A percentile compares a stretch with the other conserved stretches of the same genome.
These are phyloP conservation scores for rapeseed (Brassica napus) DNA, from an alignment of 345 rosid species.

Conservation along the genomic window DNA sequence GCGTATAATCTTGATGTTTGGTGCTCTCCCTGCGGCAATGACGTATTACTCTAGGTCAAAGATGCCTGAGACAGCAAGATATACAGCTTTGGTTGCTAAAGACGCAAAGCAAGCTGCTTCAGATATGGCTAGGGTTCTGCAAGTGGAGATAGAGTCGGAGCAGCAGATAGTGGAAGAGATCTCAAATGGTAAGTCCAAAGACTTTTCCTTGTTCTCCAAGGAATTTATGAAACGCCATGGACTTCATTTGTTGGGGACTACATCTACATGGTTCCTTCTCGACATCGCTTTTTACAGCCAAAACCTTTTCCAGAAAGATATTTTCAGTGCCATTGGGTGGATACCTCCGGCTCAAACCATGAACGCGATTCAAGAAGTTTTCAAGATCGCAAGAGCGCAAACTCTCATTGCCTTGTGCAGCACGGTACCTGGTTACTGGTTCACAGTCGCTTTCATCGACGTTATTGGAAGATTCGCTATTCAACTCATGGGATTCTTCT, in stretches of 20 bases:
- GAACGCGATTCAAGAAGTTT: background rate
- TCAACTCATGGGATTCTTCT: conserved; percentile 62
- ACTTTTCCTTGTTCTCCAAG: conserved; percentile 48
- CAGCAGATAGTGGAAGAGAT: conserved; percentile 9
- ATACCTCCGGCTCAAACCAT: background rate
- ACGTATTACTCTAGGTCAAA: conserved; percentile 43
- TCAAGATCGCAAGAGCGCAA: background rate
- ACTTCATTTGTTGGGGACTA: background rate
- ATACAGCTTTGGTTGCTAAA: conserved; percentile 16
- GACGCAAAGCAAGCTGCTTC: background rate
- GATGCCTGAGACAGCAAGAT: conserved; percentile 50
- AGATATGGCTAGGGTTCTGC: background rate
- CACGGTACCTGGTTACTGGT: conserved; percentile 73
- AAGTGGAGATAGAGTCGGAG: conserved; percentile 23
- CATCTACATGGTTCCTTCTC: background rate
- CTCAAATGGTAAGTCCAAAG: conserved; percentile 14
- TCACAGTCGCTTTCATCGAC: conserved; percentile 65
- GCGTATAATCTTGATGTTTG: conserved; percentile 46
- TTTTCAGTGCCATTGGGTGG: background rate
- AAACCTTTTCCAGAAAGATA: background rate
- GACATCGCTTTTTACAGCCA: background rate
- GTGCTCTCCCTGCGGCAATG: conserved; percentile 45
- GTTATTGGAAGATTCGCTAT: conserved; percentile 61
- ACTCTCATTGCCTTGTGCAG: background rate
- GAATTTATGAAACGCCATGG: conserved; percentile 38